Evolutionary conservation across 352 stramenopile species (phyloP), one percentile per base, ranked within the genome.

Genomic region (Globisporangium barbulae): DNA sequence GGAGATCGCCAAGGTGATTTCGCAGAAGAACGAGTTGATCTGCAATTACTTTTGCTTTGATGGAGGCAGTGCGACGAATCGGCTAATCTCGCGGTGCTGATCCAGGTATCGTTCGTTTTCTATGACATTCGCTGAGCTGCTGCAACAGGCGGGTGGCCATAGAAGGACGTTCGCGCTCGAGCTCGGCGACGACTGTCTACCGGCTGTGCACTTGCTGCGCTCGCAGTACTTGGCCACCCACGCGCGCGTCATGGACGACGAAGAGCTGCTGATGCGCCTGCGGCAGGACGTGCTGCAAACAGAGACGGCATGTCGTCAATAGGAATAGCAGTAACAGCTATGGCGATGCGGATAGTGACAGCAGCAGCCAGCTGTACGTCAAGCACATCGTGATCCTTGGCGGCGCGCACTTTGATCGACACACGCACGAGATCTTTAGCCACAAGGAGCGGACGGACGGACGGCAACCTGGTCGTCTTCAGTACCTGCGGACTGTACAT

Each of bases 381-480:
- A 93, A 90, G 53, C 81, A 93, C 68, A 72, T 74, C 0, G 81
- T 91, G 28, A 75, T 93, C 53, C 72, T 93, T 6, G 81, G 79
- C 0, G 89, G 78, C 39, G 83, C 83, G 2, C 71, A 68, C 44
- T 89, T 79, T 68, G 85, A 91, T 56, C 58, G 53, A 0, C 33
- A 68, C 41, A 84, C 76, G 15, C 70, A 71, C 30, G 72, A 83
- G 39, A 66, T 83, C 1, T 74, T 87, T 44, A 78, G 70, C 0
- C 79, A 93, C 58, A 83, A 73, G 6, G 79, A 83, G 8, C 64
- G 90, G 0, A 79, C 75, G 90, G 0, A 79, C 75, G 42, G 78
- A 80, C 13, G 72, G 70, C 4, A 79, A 79, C 61, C 67, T 89
- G 4, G 81, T 79, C 7, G 65, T 91, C 28, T 87, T 93, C 65